Evolutionary conservation across 73 alveolate genomes (phyloP).

Genomic region (Symbiodinium natans): DNA sequence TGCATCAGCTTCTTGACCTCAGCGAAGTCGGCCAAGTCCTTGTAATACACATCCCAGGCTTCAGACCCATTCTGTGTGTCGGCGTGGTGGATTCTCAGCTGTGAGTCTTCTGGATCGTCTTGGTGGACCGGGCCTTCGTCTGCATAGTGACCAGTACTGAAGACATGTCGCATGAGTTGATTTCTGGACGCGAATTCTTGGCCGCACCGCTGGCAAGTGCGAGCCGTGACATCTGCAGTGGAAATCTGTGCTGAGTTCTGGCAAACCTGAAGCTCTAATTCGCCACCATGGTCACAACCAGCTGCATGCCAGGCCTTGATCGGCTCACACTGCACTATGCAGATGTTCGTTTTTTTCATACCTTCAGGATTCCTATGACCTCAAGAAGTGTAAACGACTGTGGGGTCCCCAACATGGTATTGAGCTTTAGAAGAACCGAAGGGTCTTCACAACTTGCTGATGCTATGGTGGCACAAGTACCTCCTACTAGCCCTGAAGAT

Average conservation of each 20-base stretch:
- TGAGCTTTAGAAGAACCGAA: too few species aligned
- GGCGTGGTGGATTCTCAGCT: neutral
- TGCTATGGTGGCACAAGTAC: too few species aligned
- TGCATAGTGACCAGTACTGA: conserved; percentile 47
- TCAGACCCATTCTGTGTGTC: neutral
- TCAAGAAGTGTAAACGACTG: neutral
- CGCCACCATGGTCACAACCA: conserved; percentile 64
- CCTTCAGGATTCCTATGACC: neutral
- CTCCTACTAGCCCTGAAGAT: too few species aligned
- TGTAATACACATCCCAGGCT: conserved; percentile 64
- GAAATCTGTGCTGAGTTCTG: conserved; percentile 40
- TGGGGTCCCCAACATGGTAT: too few species aligned
- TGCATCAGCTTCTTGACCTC: conserved; percentile 25
- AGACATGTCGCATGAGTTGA: conserved; percentile 87
- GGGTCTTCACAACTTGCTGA: too few species aligned
- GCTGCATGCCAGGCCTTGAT: conserved; percentile 56
- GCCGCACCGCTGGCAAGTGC: conserved; percentile 66
- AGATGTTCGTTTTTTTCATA: too few species aligned
- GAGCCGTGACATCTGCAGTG: neutral
- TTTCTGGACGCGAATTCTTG: conserved; percentile 52
- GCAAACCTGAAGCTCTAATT: conserved; percentile 44
- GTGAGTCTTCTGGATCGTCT: neutral
- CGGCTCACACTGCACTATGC: too few species aligned
- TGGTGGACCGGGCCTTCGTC: neutral
- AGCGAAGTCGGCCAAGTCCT: conserved; percentile 23